Base-by-base conservation (phyloP, 2,329 filamentous ascomycete genomes). In the Ophiostoma tasmaniense region DNA sequence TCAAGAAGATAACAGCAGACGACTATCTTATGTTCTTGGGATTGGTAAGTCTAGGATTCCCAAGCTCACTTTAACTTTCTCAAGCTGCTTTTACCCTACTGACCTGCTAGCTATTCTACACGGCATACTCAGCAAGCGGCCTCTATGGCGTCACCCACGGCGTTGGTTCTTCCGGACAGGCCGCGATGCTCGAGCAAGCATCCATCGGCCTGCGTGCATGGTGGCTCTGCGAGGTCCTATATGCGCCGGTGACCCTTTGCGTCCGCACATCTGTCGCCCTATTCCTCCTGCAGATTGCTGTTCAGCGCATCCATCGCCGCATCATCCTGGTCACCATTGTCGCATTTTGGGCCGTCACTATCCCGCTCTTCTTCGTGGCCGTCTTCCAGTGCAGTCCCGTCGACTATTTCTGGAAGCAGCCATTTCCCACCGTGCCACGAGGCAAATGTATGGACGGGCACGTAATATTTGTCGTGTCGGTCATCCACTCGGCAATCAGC, bases 351-450 rank as follows among this genome's bases (percentile, higher is more conserved):
- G 1, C 62, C 79, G 45, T 59, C 30, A 70, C 73, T 1, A 65
- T 70, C 14, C 71, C 70, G 6, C 68, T 73, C 13, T 70, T 73
- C 17, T 42, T 71, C 3, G 64, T 70, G 10, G 11, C 66, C 20
- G 25, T 83, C 0, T 79, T 85, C 20, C 83, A 85, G 73, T 86
- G 84, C 75, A 75, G 72, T 0, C 84, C 84, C 0, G 74, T 81
- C 0, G 77, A 76, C 7, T 83, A 78, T 72, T 85, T 85, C 73
- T 86, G 84, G 81, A 67, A 28, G 66, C 79, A 78, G 71, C 74
- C 78, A 13, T 72, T 76, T n/a, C 69, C 70, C 0, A 37, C 13
- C 8, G 77, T 75, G 0, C 73, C 74, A 2, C 67, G 71, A 0
- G 82, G 82, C 0, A 76, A 70, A 1, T 85, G 83, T 71, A 73